Evolutionary conservation across 2,329 filamentous ascomycete species (phyloP), one percentile per base, ranked within the genome.

Genomic region (Fusarium irregulare): DNA sequence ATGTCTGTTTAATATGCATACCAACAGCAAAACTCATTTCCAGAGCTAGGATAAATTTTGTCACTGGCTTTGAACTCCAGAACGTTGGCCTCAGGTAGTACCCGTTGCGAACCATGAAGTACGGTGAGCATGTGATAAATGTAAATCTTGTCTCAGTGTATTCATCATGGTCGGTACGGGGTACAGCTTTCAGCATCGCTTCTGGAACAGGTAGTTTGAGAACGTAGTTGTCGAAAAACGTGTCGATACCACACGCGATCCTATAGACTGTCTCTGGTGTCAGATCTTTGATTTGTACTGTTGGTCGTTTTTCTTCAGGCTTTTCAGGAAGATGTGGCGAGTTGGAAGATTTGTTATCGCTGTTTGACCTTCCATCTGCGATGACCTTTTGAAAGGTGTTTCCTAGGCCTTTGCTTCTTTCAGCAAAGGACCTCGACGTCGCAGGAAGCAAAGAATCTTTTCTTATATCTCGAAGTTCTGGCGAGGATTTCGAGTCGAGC

Each of bases 111-210:
- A 4, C 7, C 11, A 65, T 23, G 1, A 20, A 2, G 2, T 14
- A 3, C 3, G 58, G 23, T 6, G 28, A 8, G 14, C 59, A 58
- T 7, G 58, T 66, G 8, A 66, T 25, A 14, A 51, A 49, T 0
- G 23, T 54, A 18, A 66, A 63, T 14, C 53, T 50, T 16, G 47
- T 20, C 5, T 62, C 42, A 3, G 58, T 58, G 11, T 54, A 63
- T 14, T 66, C 63, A 2, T 41, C 20, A 11, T 20, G 7, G 27
- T 16, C 3, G 6, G 1, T 28, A 11, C 45, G 40, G 4, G 23
- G 40, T 14, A 51, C 12, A 14, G 6, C 4, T 3, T 30, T 50
- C 4, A 56, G 11, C 7, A 61, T 37, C 1, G 12, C 7, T 1
- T 42, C n/a, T 4, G 10, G 2, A 1, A 44, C 49, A 10, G 27